A percentile compares a stretch with the other conserved stretches of the same genome.
phyloP scores from a whole-genome alignment of 345 rosid species.

The Heritiera littoralis region DNA sequence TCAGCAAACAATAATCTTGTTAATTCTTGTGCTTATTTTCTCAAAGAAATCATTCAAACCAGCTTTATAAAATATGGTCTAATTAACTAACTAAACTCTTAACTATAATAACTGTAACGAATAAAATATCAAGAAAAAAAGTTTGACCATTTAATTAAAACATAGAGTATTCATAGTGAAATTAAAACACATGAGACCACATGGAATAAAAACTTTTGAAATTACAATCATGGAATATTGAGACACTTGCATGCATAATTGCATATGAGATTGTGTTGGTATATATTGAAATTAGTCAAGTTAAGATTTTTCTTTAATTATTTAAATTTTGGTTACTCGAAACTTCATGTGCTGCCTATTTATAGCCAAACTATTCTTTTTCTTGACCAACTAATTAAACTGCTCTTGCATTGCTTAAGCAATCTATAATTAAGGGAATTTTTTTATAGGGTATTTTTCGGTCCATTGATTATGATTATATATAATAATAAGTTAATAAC shows the following conservation, averaged over 20 bases:
- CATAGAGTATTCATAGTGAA: not conserved
- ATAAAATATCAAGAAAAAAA: not conserved
- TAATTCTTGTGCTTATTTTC: not conserved
- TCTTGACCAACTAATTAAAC: not conserved
- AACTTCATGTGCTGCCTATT: constrained; percentile 19
- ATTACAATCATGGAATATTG: constrained; percentile 13
- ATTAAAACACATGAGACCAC: constrained; percentile 44
- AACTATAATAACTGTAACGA: constrained; percentile 33
- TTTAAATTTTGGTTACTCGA: not conserved
- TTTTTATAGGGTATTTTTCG: not conserved
- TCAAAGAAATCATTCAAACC: not conserved
- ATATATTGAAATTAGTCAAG: not conserved
- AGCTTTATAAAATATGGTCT: not conserved
- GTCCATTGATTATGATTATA: not conserved
- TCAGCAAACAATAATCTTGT: not conserved
- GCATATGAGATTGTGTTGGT: not conserved
- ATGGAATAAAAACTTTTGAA: constrained; percentile 24
- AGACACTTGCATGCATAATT: not conserved
- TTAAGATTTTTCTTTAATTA: constrained; percentile 2
- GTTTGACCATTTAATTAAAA: constrained; percentile 8
- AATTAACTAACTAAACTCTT: constrained; percentile 23
- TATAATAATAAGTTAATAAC: not conserved
- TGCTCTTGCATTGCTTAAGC: not conserved
- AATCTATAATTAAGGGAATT: not conserved
- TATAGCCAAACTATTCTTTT: constrained; percentile 19